Percentiles rank a stretch among this genome's conserved stretches.
These are phyloP conservation scores for Ophiostoma sp. DNA, from an alignment of 2,329 filamentous ascomycete genomes.

Conservation along the genomic window DNA sequence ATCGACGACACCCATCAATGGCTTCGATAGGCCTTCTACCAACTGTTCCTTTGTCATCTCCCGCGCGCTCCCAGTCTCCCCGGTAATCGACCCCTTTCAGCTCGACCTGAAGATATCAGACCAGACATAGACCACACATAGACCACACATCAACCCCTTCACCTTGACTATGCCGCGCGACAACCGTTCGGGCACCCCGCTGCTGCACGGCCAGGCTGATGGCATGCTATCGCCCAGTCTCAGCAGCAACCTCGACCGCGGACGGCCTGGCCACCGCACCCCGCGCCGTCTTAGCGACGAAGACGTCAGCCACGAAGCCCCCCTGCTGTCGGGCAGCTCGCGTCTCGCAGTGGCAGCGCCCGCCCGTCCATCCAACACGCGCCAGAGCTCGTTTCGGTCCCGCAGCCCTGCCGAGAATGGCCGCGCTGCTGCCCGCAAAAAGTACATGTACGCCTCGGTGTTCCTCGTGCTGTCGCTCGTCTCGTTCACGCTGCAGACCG, in stretches of 20 bases:
- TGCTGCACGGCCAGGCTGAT: not conserved
- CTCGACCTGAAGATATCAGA: not conserved
- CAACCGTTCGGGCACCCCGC: not conserved
- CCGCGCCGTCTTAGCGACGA: slow-evolving; percentile 4
- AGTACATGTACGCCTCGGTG: slow-evolving; percentile 80
- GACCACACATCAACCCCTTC: not conserved
- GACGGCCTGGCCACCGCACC: slow-evolving; percentile 1
- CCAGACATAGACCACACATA: not conserved
- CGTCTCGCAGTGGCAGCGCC: not conserved
- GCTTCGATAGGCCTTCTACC: not conserved
- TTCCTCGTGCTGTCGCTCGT: slow-evolving; percentile 80
- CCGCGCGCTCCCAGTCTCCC: not conserved
- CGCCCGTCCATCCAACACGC: slow-evolving; percentile 31
- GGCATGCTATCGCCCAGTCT: not conserved
- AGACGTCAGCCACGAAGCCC: not conserved
- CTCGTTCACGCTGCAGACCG: slow-evolving; percentile 89
- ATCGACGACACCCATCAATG: slow-evolving; percentile 1
- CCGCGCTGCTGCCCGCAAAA: slow-evolving; percentile 60
- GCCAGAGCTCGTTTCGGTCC: slow-evolving; percentile 68
- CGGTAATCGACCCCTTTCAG: not conserved
- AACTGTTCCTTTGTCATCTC: not conserved
- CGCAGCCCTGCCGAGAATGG: slow-evolving; percentile 63
- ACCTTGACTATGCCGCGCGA: not conserved
- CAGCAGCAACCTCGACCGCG: slow-evolving; percentile 3
- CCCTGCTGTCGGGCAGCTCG: not conserved